phyloP scores from a whole-genome alignment of 2,329 filamentous ascomycete species.

The Trichoderma cornu-damae region DNA sequence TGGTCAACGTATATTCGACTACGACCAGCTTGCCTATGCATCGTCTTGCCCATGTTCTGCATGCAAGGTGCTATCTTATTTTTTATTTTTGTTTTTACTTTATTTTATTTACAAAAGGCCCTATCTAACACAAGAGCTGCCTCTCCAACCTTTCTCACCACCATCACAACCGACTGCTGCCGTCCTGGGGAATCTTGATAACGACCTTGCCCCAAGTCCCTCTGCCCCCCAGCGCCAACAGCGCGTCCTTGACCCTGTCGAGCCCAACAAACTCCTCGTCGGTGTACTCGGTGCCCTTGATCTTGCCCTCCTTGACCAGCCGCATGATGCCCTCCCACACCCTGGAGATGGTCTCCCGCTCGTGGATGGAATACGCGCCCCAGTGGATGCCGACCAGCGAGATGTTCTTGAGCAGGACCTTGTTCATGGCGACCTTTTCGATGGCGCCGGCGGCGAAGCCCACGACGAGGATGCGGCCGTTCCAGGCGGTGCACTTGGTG shows the following conservation, averaged over 20 bases:
- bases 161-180: conserved; percentile 55
- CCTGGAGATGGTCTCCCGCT: conserved; percentile 61
- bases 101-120: no score
- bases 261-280: conserved; percentile 79
- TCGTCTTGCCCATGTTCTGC: background rate
- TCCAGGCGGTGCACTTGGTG: conserved; percentile 91
- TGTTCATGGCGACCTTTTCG: conserved; percentile 89
- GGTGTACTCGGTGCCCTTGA: conserved; percentile 74
- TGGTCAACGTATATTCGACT: background rate
- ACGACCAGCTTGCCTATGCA: background rate
- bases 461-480: conserved; percentile 79
- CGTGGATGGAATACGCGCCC: conserved; percentile 74
- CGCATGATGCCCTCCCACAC: conserved; percentile 83
- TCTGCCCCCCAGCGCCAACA: conserved; percentile 70
- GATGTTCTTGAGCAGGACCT: conserved; percentile 90
- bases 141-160: no score
- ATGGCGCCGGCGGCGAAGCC: conserved; percentile 74
- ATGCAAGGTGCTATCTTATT: no score
- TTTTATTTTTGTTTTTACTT: background rate
- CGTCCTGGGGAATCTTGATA: conserved; percentile 70
- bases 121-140: no score
- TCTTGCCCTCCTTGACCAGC: conserved; percentile 71
- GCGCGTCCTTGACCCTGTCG: conserved; percentile 69
- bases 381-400: conserved; percentile 85
- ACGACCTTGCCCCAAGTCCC: conserved; percentile 97